Percentiles rank a stretch among this genome's conserved stretches.
Evolutionary conservation across 2,329 filamentous ascomycete species (phyloP).

Genomic region (Zasmidium cellare): DNA sequence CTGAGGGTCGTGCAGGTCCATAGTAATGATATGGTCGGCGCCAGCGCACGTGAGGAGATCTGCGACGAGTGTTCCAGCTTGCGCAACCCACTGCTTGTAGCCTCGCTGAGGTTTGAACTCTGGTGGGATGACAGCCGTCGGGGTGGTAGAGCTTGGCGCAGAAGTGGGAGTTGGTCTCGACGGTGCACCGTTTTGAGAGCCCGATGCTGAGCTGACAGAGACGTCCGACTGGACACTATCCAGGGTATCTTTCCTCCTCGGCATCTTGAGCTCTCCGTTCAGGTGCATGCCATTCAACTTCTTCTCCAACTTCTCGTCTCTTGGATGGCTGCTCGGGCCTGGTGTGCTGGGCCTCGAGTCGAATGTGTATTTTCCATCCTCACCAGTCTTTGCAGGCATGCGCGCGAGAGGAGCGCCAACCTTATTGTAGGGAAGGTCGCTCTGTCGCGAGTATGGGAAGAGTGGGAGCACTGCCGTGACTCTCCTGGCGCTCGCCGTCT

Average conservation of each 20-base stretch:
- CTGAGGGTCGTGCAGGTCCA: conserved; percentile 94
- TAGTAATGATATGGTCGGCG: conserved; percentile 94
- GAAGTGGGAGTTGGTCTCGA: conserved; percentile 11
- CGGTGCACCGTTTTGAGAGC: conserved; percentile 6
- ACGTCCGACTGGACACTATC: conserved; percentile 33
- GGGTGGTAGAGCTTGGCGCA: conserved; percentile 37
- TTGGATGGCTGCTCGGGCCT: conserved; percentile 60
- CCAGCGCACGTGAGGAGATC: conserved; percentile 94
- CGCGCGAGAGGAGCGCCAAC: conserved; percentile 82
- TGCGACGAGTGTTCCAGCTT: conserved; percentile 91
- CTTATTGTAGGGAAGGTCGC: conserved; percentile 97
- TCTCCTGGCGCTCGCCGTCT: conserved; percentile 85
- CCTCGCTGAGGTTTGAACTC: conserved; percentile 79
- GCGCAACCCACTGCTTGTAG: conserved; percentile 98
- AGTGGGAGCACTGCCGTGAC: conserved; percentile 93
- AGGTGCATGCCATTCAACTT: conserved; percentile 69
- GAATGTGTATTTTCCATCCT: conserved; percentile 74
- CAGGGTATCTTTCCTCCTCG: conserved; percentile 31
- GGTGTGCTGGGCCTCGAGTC: conserved; percentile 90
- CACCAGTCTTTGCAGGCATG: conserved; percentile 57
- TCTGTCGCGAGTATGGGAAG: conserved; percentile 95
- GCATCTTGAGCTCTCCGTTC: conserved; percentile 28
- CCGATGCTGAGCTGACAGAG: conserved; percentile 13
- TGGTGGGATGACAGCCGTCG: conserved; percentile 47
- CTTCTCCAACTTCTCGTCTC: conserved; percentile 58